Percentiles rank a stretch among this genome's conserved stretches.
phyloP scores from a whole-genome alignment of 768 basidiomycete species.

The Calocybe cyanea region DNA sequence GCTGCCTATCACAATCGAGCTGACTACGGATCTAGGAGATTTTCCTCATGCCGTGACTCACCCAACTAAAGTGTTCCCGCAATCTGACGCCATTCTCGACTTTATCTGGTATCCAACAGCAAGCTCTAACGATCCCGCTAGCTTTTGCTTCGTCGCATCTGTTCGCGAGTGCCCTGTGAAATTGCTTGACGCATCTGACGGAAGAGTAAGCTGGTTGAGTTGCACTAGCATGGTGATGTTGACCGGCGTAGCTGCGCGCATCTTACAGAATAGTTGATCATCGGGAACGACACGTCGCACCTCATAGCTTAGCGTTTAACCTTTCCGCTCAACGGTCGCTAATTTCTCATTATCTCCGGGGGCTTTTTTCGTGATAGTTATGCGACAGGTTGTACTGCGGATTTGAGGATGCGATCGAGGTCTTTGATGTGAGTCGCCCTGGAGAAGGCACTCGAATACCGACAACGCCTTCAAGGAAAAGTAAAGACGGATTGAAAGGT shows the following conservation, averaged over 20 bases:
- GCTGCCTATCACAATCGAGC: not conserved
- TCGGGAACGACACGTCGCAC: conserved; percentile 85
- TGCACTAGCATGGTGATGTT: not conserved
- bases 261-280: conserved; percentile 93
- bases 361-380: not conserved
- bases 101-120: conserved; percentile 86
- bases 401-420: conserved; percentile 27
- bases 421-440: conserved; percentile 20
- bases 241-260: conserved; percentile 65
- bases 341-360: not conserved
- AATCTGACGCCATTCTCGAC: conserved; percentile 73
- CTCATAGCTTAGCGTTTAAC: conserved; percentile 81
- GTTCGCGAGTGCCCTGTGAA: conserved; percentile 85
- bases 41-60: too few relatives aligned
- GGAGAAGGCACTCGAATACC: conserved; percentile 20
- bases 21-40: not conserved
- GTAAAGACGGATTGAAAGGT: conserved; percentile 86
- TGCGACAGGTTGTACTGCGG: conserved; percentile 20
- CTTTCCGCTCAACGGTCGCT: conserved; percentile 56
- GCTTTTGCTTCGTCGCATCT: conserved; percentile 82
- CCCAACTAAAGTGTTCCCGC: conserved; percentile 32
- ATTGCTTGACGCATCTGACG: conserved; percentile 75
- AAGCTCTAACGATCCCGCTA: conserved; percentile 46
- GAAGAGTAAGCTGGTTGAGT: conserved; percentile 48
- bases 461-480: conserved; percentile 22